Conservation (phyloP, 2,329 filamentous ascomycete genomes). For the Neocucurbitaria cava region DNA sequence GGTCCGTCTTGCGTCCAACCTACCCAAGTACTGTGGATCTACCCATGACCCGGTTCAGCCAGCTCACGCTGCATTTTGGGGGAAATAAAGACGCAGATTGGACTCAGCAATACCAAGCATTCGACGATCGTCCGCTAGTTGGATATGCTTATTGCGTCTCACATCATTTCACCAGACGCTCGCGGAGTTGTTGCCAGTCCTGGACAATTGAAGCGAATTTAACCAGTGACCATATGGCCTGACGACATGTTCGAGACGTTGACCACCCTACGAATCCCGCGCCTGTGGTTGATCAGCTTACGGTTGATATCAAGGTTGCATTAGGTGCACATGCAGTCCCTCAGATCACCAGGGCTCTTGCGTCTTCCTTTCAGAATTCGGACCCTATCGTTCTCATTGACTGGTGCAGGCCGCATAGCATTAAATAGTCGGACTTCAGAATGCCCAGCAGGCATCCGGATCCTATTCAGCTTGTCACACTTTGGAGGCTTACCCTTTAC, state of each 20-base stretch:
- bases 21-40: neutral
- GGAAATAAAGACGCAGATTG: slow-evolving; percentile 7
- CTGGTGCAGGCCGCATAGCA: too few relatives aligned
- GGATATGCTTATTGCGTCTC: slow-evolving; percentile 26
- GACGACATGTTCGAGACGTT: neutral
- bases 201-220: neutral
- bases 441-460: neutral
- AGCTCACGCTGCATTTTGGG: neutral
- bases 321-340: slow-evolving; percentile 8
- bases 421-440: neutral
- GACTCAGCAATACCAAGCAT: slow-evolving; percentile 22
- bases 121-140: slow-evolving; percentile 26
- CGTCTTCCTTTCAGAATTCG: neutral
- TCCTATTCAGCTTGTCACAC: slow-evolving; percentile 6
- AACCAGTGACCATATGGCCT: neutral
- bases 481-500: too few relatives aligned
- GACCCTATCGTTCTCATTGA: neutral
- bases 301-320: slow-evolving; percentile 21
- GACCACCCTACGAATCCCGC: neutral
- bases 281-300: slow-evolving; percentile 15
- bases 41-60: slow-evolving; percentile 3
- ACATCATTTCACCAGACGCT: slow-evolving; percentile 7
- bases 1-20: neutral
- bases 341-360: neutral
- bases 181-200: slow-evolving; percentile 4